A percentile compares a stretch with the other conserved stretches of the same genome.
These are phyloP conservation scores for Catenaria anguillulae DNA, from an alignment of 371 early-diverging fungal species.

Conservation along the genomic window DNA sequence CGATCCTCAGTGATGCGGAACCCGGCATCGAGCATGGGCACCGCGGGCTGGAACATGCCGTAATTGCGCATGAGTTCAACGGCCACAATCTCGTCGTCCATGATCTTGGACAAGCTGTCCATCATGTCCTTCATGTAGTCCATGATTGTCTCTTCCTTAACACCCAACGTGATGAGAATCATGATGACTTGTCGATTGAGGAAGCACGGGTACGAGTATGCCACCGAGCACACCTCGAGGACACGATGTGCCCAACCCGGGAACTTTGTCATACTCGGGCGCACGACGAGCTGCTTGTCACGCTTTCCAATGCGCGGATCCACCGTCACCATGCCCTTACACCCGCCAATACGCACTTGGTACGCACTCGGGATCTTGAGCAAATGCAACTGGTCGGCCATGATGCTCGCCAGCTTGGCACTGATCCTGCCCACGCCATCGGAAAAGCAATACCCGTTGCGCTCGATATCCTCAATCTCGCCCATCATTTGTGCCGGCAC, in stretches of 20 bases:
- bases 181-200: too few relatives aligned
- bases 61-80: too few relatives aligned
- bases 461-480: constrained; percentile 37
- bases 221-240: too few relatives aligned
- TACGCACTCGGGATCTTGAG: too few relatives aligned
- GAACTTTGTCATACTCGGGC: constrained; percentile 59
- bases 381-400: constrained; percentile 24
- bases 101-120: too few relatives aligned
- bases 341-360: constrained; percentile 45
- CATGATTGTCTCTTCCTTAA: too few relatives aligned
- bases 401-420: constrained; percentile 27
- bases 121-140: too few relatives aligned
- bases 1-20: constrained; percentile 38
- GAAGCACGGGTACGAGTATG: too few relatives aligned
- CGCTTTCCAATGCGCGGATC: constrained; percentile 8
- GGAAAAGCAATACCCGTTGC: constrained; percentile 44
- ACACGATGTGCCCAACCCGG: not conserved
- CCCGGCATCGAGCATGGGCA: too few relatives aligned
- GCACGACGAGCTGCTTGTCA: constrained; percentile 26
- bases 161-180: too few relatives aligned
- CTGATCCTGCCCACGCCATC: constrained; percentile 76
- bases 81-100: too few relatives aligned
- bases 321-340: constrained; percentile 53
- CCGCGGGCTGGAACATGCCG: too few relatives aligned
- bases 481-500: constrained; percentile 19